A percentile compares a stretch with the other conserved stretches of the same genome.
Evolutionary conservation across 2,329 filamentous ascomycete species (phyloP).

Genomic region (Pezicula carpinea): DNA sequence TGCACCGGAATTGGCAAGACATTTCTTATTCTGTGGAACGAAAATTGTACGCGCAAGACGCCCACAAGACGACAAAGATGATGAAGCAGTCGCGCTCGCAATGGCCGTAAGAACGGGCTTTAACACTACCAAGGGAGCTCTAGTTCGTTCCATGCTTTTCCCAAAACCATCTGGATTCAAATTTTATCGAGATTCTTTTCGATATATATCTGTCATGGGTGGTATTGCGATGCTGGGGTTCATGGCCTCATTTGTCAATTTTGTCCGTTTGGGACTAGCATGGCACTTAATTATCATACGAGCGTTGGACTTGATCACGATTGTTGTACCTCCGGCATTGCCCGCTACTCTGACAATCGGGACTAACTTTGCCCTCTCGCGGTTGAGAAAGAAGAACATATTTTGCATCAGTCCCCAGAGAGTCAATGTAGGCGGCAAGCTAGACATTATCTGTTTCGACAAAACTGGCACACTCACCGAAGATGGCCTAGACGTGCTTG

Average conservation of each 20-base stretch:
- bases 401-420: slow-evolving; percentile 98
- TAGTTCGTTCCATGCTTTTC: slow-evolving; percentile 97
- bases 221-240: slow-evolving; percentile 82
- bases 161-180: slow-evolving; percentile 98
- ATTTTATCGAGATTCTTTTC: slow-evolving; percentile 95
- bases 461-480: slow-evolving; percentile 98
- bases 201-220: slow-evolving; percentile 96
- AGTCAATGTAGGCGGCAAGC: slow-evolving; percentile 92
- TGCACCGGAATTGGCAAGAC: slow-evolving; percentile 75
- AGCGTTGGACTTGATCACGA: slow-evolving; percentile 92
- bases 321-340: slow-evolving; percentile 90
- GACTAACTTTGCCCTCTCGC: slow-evolving; percentile 86
- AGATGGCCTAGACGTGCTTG: slow-evolving; percentile 90
- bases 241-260: slow-evolving; percentile 87
- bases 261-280: slow-evolving; percentile 74
- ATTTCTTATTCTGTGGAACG: slow-evolving; percentile 92
- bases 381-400: slow-evolving; percentile 83
- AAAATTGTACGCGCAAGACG: slow-evolving; percentile 88
- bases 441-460: slow-evolving; percentile 96
- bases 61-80: slow-evolving; percentile 79
- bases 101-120: slow-evolving; percentile 94
- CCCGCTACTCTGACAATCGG: slow-evolving; percentile 95
- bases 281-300: slow-evolving; percentile 91
- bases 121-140: slow-evolving; percentile 92
- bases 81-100: slow-evolving; percentile 86